Base-by-base conservation (phyloP, 352 stramenopile species). In the Globisporangium splendens region DNA sequence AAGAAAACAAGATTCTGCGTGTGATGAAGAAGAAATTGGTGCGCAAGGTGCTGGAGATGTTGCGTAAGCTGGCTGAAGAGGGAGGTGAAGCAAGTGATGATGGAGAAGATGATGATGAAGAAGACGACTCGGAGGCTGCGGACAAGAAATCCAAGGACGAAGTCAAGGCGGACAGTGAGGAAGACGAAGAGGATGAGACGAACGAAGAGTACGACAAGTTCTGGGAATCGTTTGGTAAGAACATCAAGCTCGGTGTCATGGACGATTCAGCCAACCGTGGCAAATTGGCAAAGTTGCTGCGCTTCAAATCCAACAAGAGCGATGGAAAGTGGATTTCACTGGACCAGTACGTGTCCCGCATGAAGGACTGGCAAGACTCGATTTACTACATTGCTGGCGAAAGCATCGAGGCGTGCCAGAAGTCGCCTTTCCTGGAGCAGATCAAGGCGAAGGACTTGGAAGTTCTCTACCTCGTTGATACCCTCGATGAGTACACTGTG, bases 1-100 rank as follows among this genome's bases (percentile, higher is more conserved):
- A 99, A 72, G 96, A 99, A 77, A 98, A 98, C 75, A 99, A 99
- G 74, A 98, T 99, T 56, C 70, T 99, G 53, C 96, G 98, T 62
- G 96, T 99, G 46, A 99, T 99, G 69, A 95, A 96, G 59, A 99
- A 99, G 87, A 99, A 99, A 68, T 77, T 99, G 17, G 96, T 99
- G n/a, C 91, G 97, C 67, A 99, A 99, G 79, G 92, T 96, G 35
- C 82, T 99, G 18, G 98, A 99, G 68, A 98, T 99, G 86, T 88
- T 99, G 38, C 79, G 87, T 20, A 98, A 98, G 66, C 79, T 99
- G 48, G 73, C 87, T 50, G 83, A 96, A 58, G 76, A 92, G 14
- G 78, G 89, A 35, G 98, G 98, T 70, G 89, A 97, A 55, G 71
- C 71, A 8, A 72, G 81, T 2, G 77, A 83, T 22, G 77, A 80